Evolutionary conservation across 768 basidiomycete species (phyloP), one percentile per base, ranked within the genome.

Genomic region (Lentinula edodes): DNA sequence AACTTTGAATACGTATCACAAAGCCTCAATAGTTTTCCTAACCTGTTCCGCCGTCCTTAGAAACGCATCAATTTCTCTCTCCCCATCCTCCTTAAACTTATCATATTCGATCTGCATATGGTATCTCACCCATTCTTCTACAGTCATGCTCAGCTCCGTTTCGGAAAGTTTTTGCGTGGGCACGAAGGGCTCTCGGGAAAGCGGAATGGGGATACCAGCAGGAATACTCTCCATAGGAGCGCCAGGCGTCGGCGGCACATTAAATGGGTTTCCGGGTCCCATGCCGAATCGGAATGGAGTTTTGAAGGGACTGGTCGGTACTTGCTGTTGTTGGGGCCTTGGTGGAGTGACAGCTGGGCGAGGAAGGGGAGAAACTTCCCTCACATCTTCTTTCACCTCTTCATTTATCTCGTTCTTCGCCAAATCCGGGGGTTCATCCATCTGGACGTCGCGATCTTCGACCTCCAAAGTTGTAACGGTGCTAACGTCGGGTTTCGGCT

Each of bases 121-220:
- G 65, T 84, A 82, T 59, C 87, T 79, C 61, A 93, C 86, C 84
- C 90, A 90, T 67, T 94, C 84, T 67, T 94, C 92, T 52, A 95
- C 80, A 0, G 91, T 89, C 89, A 94, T 88, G 18, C 78, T 74
- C 62, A 87, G 77, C 69, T 94, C 89, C 18, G 83, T 83, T 50
- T 88, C 88, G 6, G 79, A 84, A 43, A 91, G 75, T 23, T 70
- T 69, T 20, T 73, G 71, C 34, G 80, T 53, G 6, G 76, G 74
- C n/a, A 72, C 71, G 61, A 81, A 81, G 1, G 80, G 80, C 4
- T 79, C 73, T 62, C 75, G 76, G 0, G 81, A 78, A 36, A 83
- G 71, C 10, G 78, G 70, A 5, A 81, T 56, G 10, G 55, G 39
- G 0, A 42, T 34, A 23, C 55, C 55, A 10, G 7, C 10, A 42